Conservation (phyloP, 2,329 filamentous ascomycete genomes). For the Anthostomella pinea region DNA sequence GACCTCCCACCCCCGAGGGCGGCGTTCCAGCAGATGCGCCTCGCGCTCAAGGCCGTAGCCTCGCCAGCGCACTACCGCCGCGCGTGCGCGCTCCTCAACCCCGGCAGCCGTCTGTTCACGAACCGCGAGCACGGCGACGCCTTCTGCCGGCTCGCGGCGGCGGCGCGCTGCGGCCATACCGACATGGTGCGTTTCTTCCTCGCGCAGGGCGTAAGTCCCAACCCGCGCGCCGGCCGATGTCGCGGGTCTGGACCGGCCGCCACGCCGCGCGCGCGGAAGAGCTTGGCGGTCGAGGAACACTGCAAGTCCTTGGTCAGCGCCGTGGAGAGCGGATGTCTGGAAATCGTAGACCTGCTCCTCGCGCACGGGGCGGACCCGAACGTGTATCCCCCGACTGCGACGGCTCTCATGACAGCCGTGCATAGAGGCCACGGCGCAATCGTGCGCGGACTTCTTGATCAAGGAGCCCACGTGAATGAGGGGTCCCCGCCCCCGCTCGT, state of each 20-base stretch:
- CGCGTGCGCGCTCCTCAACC: constrained; percentile 6
- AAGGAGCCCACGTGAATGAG: constrained; percentile 16
- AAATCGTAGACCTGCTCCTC: constrained; percentile 14
- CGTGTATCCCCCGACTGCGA: constrained; percentile 15
- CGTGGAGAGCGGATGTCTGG: constrained; percentile 15
- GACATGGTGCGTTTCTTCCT: constrained; percentile 14
- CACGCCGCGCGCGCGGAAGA: too few relatives aligned
- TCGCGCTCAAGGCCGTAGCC: constrained; percentile 10
- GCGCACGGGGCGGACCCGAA: constrained; percentile 19
- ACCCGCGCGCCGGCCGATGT: constrained; percentile 9
- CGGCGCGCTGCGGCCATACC: constrained; percentile 14
- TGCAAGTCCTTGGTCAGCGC: too few relatives aligned
- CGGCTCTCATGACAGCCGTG: constrained; percentile 16
- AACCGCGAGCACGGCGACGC: constrained; percentile 9
- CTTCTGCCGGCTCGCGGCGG: constrained; percentile 13
- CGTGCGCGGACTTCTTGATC: constrained; percentile 16
- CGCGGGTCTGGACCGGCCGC: too few relatives aligned
- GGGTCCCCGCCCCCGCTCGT: constrained; percentile 17
- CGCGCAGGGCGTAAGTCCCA: constrained; percentile 14
- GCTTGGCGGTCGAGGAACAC: too few relatives aligned
- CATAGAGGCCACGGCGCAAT: constrained; percentile 15
- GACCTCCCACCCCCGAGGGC: constrained; percentile 10
- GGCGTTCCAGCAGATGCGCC: constrained; percentile 13
- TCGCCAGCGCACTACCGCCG: constrained; percentile 6
- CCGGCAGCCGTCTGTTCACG: constrained; percentile 11